Conservation (phyloP, 164 flowering plant species). For the Tetrastigma voinierianum region DNA sequence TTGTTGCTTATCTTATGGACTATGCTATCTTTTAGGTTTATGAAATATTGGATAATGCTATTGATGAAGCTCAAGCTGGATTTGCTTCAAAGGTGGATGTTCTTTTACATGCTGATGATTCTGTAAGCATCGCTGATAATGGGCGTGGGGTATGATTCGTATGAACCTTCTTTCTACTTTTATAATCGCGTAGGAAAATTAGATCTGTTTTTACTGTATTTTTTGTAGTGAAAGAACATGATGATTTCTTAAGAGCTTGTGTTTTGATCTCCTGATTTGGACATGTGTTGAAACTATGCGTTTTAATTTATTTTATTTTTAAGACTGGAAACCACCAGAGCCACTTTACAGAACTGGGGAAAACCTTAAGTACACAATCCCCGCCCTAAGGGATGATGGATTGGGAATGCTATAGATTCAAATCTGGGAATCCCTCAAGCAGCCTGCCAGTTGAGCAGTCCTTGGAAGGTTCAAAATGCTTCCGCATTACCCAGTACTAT, state of each 20-base stretch:
- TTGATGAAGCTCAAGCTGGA: constrained; percentile 99
- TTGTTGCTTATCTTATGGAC: constrained; percentile 6
- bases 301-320: too few relatives aligned
- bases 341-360: too few relatives aligned
- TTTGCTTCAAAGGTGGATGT: constrained; percentile 78
- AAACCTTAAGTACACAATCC: too few relatives aligned
- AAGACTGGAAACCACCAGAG: too few relatives aligned
- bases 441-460: too few relatives aligned
- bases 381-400: too few relatives aligned
- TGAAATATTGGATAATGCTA: constrained; percentile 95
- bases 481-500: too few relatives aligned
- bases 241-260: not conserved
- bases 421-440: too few relatives aligned
- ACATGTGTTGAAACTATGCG: not conserved
- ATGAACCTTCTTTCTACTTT: not conserved
- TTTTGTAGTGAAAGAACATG: not conserved
- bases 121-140: constrained; percentile 91
- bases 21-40: constrained; percentile 55
- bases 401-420: too few relatives aligned
- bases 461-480: too few relatives aligned
- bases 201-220: not conserved
- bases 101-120: constrained; percentile 66
- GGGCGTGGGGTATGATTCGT: constrained; percentile 86
- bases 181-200: not conserved
- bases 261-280: not conserved